Evolutionary conservation across 108 stramenopile genomes (phyloP).

Genomic region (Pseudonitzschia multistriata): DNA sequence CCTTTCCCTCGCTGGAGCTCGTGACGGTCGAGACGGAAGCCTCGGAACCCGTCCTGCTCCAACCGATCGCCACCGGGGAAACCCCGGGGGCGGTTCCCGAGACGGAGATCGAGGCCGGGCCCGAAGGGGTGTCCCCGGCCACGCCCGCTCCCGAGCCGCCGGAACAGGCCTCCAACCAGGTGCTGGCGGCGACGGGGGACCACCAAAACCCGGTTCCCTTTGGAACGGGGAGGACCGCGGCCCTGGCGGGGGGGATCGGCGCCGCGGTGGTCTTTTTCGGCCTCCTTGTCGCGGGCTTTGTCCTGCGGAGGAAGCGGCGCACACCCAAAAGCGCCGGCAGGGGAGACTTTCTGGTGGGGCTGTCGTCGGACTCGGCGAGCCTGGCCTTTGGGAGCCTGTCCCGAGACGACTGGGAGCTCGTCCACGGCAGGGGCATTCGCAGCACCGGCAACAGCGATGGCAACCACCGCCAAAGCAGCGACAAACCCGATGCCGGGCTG

Average conservation of each 20-base stretch:
- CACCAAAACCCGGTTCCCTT: not conserved
- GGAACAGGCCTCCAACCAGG: not conserved
- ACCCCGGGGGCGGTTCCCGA: not conserved
- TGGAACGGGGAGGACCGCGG: not conserved
- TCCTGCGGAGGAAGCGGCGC: not conserved
- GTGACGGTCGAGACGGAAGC: not conserved
- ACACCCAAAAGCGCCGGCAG: no score
- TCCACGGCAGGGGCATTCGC: no score
- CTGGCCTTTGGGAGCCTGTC: no score
- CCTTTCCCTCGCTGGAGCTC: slow-evolving; percentile 2
- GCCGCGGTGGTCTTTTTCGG: not conserved
- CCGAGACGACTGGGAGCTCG: no score
- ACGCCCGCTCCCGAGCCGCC: not conserved
- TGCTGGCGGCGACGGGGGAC: not conserved
- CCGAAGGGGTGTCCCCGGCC: not conserved
- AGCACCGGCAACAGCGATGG: no score
- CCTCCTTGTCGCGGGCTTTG: not conserved
- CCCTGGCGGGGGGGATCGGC: not conserved
- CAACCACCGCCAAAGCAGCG: no score
- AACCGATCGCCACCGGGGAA: no score
- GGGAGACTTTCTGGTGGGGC: no score
- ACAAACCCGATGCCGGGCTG: no score
- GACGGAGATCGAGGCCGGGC: not conserved
- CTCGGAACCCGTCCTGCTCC: not conserved
- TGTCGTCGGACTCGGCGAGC: no score